phyloP scores from a whole-genome alignment of 352 stramenopile genomes.

The Phytophthora pluvialis region DNA sequence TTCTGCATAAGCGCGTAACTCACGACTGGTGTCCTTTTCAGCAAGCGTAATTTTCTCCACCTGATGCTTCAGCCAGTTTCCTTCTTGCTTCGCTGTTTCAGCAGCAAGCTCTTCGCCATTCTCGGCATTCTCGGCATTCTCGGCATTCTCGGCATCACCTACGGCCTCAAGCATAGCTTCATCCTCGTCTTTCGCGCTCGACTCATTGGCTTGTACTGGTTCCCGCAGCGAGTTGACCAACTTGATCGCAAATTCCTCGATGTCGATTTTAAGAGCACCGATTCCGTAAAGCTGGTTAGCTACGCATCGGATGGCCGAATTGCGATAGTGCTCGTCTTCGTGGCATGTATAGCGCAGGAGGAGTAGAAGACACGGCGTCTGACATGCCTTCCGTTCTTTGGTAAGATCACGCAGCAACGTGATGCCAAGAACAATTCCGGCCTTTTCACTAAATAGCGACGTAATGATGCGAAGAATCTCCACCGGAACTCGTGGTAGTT shows the following conservation, averaged over 20 bases:
- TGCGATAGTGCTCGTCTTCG: slow-evolving; percentile 70
- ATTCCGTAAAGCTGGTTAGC: slow-evolving; percentile 82
- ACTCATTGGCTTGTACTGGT: slow-evolving; percentile 10
- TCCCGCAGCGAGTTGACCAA: slow-evolving; percentile 64
- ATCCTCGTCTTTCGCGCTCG: slow-evolving; percentile 31
- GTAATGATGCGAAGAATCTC: slow-evolving; percentile 64
- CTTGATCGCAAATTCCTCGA: slow-evolving; percentile 68
- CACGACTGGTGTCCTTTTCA: slow-evolving; percentile 31
- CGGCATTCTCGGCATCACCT: slow-evolving; percentile 15
- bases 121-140: slow-evolving; percentile 1
- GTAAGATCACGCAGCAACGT: slow-evolving; percentile 74
- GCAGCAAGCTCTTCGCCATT: slow-evolving; percentile 4
- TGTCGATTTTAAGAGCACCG: slow-evolving; percentile 50
- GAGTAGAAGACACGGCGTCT: slow-evolving; percentile 57
- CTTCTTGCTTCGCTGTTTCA: slow-evolving; percentile 13
- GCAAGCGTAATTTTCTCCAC: slow-evolving; percentile 33
- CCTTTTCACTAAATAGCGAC: slow-evolving; percentile 59
- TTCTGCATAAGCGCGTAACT: slow-evolving; percentile 53
- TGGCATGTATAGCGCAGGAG: slow-evolving; percentile 77
- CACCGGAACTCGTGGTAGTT: slow-evolving; percentile 63
- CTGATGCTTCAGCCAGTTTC: slow-evolving; percentile 36
- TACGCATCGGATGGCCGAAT: slow-evolving; percentile 75
- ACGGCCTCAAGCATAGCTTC: slow-evolving; percentile 28
- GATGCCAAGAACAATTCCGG: slow-evolving; percentile 73
- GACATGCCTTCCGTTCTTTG: slow-evolving; percentile 65